Percentiles rank a stretch among this genome's conserved stretches.
phyloP scores from a whole-genome alignment of 1,284 basidiomycete species.

The Ganoderma resinaceum region DNA sequence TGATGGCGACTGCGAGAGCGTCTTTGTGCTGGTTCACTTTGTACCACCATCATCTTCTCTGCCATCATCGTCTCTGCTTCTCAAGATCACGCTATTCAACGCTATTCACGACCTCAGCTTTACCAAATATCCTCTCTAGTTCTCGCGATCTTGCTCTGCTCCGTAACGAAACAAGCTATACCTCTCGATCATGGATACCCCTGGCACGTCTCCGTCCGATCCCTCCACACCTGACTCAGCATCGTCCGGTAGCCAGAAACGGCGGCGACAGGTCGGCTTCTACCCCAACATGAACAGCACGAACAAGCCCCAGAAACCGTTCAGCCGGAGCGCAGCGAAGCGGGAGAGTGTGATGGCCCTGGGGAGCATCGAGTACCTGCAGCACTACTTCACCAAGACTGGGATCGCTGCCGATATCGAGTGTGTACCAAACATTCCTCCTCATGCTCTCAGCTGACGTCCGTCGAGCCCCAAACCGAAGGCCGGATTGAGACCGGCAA shows the following conservation, averaged over 20 bases:
- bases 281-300: constrained; percentile 76
- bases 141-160: not conserved
- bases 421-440: constrained; percentile 51
- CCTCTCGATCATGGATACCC: constrained; percentile 28
- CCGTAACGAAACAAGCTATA: constrained; percentile 17
- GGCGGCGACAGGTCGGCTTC: constrained; percentile 70
- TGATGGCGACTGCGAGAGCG: constrained; percentile 7
- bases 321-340: constrained; percentile 86
- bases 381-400: constrained; percentile 89
- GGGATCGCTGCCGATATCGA: constrained; percentile 75
- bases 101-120: constrained; percentile 21
- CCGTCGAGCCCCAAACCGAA: constrained; percentile 57
- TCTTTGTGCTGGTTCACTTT: constrained; percentile 26
- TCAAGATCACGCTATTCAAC: constrained; percentile 23
- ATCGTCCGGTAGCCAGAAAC: constrained; percentile 36
- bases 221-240: constrained; percentile 18
- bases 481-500: constrained; percentile 74
- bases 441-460: not conserved
- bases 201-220: constrained; percentile 15
- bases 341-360: constrained; percentile 87
- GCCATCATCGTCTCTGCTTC: too few species aligned
- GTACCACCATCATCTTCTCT: constrained; percentile 30
- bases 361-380: constrained; percentile 86
- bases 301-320: constrained; percentile 80
- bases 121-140: not conserved